Evolutionary conservation across 2,329 filamentous ascomycete genomes (phyloP).

Genomic region (Purpureocillium takamizusanense): DNA sequence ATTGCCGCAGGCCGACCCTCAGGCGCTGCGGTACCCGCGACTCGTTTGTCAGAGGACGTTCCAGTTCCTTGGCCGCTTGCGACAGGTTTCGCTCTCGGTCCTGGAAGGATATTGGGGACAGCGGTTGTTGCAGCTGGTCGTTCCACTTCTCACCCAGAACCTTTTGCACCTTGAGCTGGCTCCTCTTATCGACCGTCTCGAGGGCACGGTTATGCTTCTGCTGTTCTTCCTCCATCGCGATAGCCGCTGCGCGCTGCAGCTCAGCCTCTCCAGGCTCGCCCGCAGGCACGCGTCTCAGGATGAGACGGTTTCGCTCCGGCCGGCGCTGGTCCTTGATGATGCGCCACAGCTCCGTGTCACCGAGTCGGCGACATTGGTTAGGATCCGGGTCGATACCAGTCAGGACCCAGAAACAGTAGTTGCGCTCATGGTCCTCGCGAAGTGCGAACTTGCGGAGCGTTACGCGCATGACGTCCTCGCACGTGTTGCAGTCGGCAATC

Average conservation of each 20-base stretch:
- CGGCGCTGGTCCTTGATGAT: slow-evolving; percentile 82
- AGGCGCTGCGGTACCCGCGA: slow-evolving; percentile 31
- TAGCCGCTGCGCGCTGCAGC: slow-evolving; percentile 76
- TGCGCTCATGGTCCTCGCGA: slow-evolving; percentile 83
- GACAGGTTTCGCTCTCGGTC: slow-evolving; percentile 61
- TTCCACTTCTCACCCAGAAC: slow-evolving; percentile 82
- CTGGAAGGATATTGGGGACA: slow-evolving; percentile 69
- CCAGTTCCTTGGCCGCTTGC: slow-evolving; percentile 48
- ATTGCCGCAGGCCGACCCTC: slow-evolving; percentile 60
- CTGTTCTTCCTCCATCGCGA: slow-evolving; percentile 80
- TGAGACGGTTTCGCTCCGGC: slow-evolving; percentile 81
- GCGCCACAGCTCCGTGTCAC: slow-evolving; percentile 80
- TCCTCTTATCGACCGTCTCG: slow-evolving; percentile 61
- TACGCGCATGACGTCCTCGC: slow-evolving; percentile 85
- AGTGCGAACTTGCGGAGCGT: slow-evolving; percentile 82
- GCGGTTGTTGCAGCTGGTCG: slow-evolving; percentile 69
- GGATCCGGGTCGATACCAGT: slow-evolving; percentile 78
- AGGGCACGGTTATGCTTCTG: slow-evolving; percentile 59
- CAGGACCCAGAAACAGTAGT: slow-evolving; percentile 94
- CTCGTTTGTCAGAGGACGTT: slow-evolving; percentile 44
- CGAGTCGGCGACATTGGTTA: slow-evolving; percentile 69
- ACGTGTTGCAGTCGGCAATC: slow-evolving; percentile 81
- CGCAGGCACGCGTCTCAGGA: slow-evolving; percentile 84
- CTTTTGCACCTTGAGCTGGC: slow-evolving; percentile 81
- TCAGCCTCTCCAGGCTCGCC: slow-evolving; percentile 85